Conservation (phyloP, 352 stramenopile genomes). For the Phytophthora quininea region DNA sequence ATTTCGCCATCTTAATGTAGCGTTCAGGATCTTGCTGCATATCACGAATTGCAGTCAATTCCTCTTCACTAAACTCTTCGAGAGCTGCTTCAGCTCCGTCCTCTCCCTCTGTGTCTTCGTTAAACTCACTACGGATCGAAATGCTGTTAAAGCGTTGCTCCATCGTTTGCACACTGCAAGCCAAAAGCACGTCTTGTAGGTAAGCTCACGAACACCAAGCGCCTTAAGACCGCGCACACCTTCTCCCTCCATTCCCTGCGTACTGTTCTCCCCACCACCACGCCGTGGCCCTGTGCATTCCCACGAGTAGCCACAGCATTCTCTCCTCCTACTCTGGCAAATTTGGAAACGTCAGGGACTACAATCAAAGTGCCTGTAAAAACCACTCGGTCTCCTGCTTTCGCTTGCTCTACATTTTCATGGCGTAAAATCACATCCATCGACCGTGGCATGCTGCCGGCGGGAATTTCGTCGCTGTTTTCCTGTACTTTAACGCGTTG, state of each 20-base stretch:
- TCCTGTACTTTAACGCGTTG: slow-evolving; percentile 99
- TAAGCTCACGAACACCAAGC: slow-evolving; percentile 97
- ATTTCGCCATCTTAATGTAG: slow-evolving; percentile 95
- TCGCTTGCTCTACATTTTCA: slow-evolving; percentile 97
- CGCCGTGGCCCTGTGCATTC: slow-evolving; percentile 33
- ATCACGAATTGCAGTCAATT: slow-evolving; percentile 91
- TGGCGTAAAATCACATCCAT: slow-evolving; percentile 98
- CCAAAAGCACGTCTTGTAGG: slow-evolving; percentile 98
- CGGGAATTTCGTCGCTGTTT: slow-evolving; percentile 98
- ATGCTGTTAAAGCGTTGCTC: slow-evolving; percentile 89
- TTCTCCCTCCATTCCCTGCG: slow-evolving; percentile 84
- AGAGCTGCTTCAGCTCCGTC: slow-evolving; percentile 33
- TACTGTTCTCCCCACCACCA: slow-evolving; percentile 68
- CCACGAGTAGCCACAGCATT: slow-evolving; percentile 61
- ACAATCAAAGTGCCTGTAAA: slow-evolving; percentile 96
- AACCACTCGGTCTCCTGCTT: slow-evolving; percentile 95
- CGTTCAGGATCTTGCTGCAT: slow-evolving; percentile 92
- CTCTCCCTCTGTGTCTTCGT: slow-evolving; percentile 51
- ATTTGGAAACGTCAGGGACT: slow-evolving; percentile 94
- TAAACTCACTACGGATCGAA: slow-evolving; percentile 81
- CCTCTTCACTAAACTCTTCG: slow-evolving; percentile 91
- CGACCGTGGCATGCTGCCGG: slow-evolving; percentile 96
- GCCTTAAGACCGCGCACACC: slow-evolving; percentile 95
- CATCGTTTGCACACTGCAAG: slow-evolving; percentile 93
- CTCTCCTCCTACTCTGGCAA: slow-evolving; percentile 77